Evolutionary conservation across 305 asterid species (phyloP).

Genomic region (Rubia occidens): DNA sequence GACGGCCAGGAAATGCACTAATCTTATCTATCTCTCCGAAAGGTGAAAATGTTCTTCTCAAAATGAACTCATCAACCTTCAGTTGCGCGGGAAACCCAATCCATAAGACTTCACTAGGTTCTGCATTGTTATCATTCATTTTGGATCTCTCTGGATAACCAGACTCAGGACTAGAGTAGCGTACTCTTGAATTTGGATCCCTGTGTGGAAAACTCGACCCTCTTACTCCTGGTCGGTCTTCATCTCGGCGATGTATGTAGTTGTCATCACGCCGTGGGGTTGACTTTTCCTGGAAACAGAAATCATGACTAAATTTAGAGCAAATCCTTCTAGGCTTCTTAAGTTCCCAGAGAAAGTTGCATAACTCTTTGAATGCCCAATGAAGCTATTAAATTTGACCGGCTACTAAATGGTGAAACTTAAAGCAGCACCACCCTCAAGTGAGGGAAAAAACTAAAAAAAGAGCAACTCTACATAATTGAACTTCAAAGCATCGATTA

Average conservation of each 20-base stretch:
- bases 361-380: background rate
- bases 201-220: slow-evolving; percentile 49
- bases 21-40: slow-evolving; percentile 85
- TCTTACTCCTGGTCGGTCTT: slow-evolving; percentile 37
- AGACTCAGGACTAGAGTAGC: slow-evolving; percentile 45
- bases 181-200: slow-evolving; percentile 56
- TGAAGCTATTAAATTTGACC: background rate
- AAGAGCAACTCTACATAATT: background rate
- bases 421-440: background rate
- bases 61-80: slow-evolving; percentile 68
- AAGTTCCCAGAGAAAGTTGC: background rate
- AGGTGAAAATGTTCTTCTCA: slow-evolving; percentile 74
- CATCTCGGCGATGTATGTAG: slow-evolving; percentile 46
- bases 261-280: slow-evolving; percentile 41
- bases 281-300: slow-evolving; percentile 73
- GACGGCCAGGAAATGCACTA: slow-evolving; percentile 92
- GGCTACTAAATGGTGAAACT: background rate
- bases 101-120: slow-evolving; percentile 93
- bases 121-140: slow-evolving; percentile 47
- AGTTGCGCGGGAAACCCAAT: slow-evolving; percentile 83
- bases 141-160: slow-evolving; percentile 46
- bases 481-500: background rate
- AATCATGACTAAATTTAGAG: slow-evolving; percentile 29
- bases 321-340: background rate
- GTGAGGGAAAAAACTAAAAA: background rate